These are phyloP conservation scores for Colletotrichum cordylinicola DNA, from an alignment of 2,329 filamentous ascomycete species.

Conservation along the genomic window DNA sequence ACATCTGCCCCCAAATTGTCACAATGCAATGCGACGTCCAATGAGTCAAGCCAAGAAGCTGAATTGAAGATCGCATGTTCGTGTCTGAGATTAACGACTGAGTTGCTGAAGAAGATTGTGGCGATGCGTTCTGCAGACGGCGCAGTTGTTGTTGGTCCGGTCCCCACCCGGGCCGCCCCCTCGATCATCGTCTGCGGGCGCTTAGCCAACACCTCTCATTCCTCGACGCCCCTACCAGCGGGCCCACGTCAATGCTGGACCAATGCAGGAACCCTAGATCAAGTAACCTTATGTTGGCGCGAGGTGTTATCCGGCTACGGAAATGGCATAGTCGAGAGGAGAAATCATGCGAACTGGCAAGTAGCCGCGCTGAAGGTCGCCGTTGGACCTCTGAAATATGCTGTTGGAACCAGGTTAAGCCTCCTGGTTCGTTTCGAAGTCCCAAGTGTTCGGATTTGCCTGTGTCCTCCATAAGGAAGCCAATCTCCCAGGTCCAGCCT, in stretches of 20 bases:
- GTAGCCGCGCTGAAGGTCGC: conserved; percentile 11
- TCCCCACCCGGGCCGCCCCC: conserved; percentile 9
- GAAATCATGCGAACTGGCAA: conserved; percentile 5
- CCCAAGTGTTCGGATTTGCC: background rate
- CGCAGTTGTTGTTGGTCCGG: background rate
- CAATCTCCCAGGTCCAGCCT: background rate
- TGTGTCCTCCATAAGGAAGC: background rate
- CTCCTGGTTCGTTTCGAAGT: conserved; percentile 7
- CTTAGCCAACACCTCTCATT: conserved; percentile 16
- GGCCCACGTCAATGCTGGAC: background rate
- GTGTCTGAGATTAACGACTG: background rate
- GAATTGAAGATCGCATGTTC: background rate
- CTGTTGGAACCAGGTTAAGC: background rate
- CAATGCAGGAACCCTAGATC: conserved; percentile 1
- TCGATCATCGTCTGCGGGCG: conserved; percentile 7
- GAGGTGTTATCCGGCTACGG: background rate
- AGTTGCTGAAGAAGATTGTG: background rate
- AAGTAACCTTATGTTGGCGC: conserved; percentile 8
- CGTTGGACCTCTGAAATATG: background rate
- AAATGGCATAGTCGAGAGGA: background rate
- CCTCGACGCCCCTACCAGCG: background rate
- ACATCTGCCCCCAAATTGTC: background rate
- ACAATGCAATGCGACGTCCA: background rate
- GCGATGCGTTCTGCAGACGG: background rate
- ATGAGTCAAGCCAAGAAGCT: background rate